A percentile compares a stretch with the other conserved stretches of the same genome.
phyloP scores from a whole-genome alignment of 208 protist genomes.

The Trypanosoma mega region DNA sequence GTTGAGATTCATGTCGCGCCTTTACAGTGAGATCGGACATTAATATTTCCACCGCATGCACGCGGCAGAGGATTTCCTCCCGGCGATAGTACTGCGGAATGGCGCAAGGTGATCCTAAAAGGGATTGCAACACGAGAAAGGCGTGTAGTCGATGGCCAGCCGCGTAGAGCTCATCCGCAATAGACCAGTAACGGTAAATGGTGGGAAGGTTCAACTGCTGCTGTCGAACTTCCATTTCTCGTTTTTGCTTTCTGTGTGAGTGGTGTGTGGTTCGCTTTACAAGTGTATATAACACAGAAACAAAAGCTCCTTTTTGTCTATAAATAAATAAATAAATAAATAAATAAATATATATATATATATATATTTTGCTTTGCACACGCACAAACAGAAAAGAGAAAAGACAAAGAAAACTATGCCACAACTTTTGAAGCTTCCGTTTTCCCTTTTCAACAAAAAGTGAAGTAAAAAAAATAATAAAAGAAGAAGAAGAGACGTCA shows the following conservation, averaged over 20 bases:
- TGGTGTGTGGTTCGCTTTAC: neutral
- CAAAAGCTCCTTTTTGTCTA: neutral
- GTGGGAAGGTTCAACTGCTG: constrained; percentile 1
- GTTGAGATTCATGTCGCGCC: neutral
- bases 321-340: constrained; percentile 21
- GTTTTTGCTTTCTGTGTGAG: neutral
- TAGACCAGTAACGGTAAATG: constrained; percentile 26
- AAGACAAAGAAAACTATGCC: too few species aligned
- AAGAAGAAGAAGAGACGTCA: too few species aligned
- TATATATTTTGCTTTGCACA: constrained; percentile 13
- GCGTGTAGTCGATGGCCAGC: constrained; percentile 42
- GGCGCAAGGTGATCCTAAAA: constrained; percentile 2
- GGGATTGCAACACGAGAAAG: constrained; percentile 29
- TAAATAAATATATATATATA: constrained; percentile 17
- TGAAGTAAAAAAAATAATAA: too few species aligned
- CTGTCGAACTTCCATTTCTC: constrained; percentile 1
- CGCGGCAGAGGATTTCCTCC: constrained; percentile 44
- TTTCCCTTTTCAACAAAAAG: too few species aligned
- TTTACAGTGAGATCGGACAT: constrained; percentile 13
- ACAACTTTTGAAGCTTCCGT: too few species aligned
- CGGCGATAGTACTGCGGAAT: constrained; percentile 40
- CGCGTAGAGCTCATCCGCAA: constrained; percentile 50
- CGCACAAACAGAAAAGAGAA: too few species aligned
- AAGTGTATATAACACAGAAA: constrained; percentile 1
- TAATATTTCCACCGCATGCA: constrained; percentile 53